Conservation (phyloP, 2,329 filamentous ascomycete species). For the Fusarium tanahbumbuense region DNA sequence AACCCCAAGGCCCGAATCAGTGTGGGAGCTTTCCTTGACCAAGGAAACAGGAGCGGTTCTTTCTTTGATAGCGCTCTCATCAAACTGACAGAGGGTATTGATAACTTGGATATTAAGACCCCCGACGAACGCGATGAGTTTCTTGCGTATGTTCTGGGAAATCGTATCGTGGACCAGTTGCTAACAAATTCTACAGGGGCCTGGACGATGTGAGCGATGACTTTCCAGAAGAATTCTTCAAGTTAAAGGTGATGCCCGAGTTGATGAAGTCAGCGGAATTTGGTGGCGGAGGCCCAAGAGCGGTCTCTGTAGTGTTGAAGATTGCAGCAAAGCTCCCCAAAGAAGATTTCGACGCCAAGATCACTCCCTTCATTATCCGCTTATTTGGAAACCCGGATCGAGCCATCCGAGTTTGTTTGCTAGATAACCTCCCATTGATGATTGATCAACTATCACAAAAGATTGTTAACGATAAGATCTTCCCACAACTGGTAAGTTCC, state of each 20-base stretch:
- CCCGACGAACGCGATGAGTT: conserved; percentile 87
- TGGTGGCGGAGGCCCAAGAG: conserved; percentile 92
- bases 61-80: conserved; percentile 97
- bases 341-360: conserved; percentile 87
- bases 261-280: conserved; percentile 99
- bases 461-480: conserved; percentile 95
- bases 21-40: conserved; percentile 87
- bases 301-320: conserved; percentile 88
- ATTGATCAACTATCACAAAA: conserved; percentile 91
- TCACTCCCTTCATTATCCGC: conserved; percentile 87
- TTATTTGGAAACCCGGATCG: conserved; percentile 92
- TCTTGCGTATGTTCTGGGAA: conserved; percentile 65
- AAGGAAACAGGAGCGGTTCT: conserved; percentile 81
- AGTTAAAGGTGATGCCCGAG: conserved; percentile 94
- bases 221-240: conserved; percentile 98
- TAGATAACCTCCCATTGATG: conserved; percentile 90
- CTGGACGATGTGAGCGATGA: conserved; percentile 89
- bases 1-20: conserved; percentile 91
- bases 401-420: conserved; percentile 87
- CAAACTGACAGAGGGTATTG: conserved; percentile 90
- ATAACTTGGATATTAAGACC: conserved; percentile 89
- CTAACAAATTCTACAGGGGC: conserved; percentile 64
- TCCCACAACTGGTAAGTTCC: conserved; percentile 82
- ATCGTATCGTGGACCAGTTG: not conserved
- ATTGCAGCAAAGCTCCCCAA: conserved; percentile 87